A percentile compares a stretch with the other conserved stretches of the same genome.
phyloP scores from a whole-genome alignment of 2,329 filamentous ascomycete species.

The Pseudopyricularia cyperi region DNA sequence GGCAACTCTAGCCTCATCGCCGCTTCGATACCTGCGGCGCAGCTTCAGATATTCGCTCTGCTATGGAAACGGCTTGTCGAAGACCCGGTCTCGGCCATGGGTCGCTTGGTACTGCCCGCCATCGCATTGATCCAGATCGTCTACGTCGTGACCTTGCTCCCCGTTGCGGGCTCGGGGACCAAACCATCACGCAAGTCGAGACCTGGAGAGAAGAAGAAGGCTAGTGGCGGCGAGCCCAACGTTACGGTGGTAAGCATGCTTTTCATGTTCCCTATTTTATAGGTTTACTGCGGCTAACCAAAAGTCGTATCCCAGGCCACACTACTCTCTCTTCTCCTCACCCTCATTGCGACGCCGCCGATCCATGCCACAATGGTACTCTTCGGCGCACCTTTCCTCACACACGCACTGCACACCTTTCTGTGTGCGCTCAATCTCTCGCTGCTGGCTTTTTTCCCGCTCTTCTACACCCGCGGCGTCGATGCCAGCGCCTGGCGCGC shows the following conservation, averaged over 20 bases:
- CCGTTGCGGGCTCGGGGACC: conserved; percentile 37
- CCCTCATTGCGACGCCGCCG: conserved; percentile 54
- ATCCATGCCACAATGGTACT: conserved; percentile 59
- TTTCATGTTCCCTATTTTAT: neutral
- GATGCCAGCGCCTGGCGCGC: conserved; percentile 58
- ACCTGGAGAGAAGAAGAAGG: conserved; percentile 38
- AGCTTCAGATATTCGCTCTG: conserved; percentile 13
- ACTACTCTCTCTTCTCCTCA: conserved; percentile 40
- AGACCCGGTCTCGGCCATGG: conserved; percentile 16
- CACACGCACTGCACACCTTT: conserved; percentile 64
- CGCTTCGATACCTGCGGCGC: conserved; percentile 14
- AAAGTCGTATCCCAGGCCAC: conserved; percentile 20
- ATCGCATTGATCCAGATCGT: conserved; percentile 17
- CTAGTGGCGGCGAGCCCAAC: conserved; percentile 28
- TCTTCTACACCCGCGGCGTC: conserved; percentile 78
- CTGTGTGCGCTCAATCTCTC: conserved; percentile 74
- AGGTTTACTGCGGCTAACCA: too few relatives aligned
- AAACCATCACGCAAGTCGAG: conserved; percentile 34
- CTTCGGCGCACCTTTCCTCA: conserved; percentile 82
- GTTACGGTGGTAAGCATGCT: conserved; percentile 28
- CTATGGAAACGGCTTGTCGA: conserved; percentile 17
- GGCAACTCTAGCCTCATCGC: conserved; percentile 6
- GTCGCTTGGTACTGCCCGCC: conserved; percentile 14
- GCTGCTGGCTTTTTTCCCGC: conserved; percentile 61
- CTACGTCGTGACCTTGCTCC: conserved; percentile 52